phyloP scores from a whole-genome alignment of 2,329 filamentous ascomycete species.

The Xylaria sp. region DNA sequence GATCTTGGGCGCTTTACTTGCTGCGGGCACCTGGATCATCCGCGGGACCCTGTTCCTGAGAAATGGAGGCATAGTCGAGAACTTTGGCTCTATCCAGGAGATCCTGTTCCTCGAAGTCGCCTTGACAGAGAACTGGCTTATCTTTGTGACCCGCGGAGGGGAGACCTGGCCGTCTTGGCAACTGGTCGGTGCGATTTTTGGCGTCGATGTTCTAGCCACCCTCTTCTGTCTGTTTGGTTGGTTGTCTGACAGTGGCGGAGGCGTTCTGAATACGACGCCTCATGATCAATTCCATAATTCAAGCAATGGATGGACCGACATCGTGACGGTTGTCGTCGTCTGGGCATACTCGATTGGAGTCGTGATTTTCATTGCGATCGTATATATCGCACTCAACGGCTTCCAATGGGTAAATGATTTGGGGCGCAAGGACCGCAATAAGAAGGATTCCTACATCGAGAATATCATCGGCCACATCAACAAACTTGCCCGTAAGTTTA shows the following conservation, averaged over 20 bases:
- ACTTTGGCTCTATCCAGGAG: constrained; percentile 78
- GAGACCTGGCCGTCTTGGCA: constrained; percentile 81
- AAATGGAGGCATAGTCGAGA: constrained; percentile 78
- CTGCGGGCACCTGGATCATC: constrained; percentile 76
- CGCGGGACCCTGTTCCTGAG: constrained; percentile 75
- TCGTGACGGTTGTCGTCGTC: constrained; percentile 71
- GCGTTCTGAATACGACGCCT: constrained; percentile 48
- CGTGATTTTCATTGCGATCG: constrained; percentile 71
- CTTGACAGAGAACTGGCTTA: constrained; percentile 81
- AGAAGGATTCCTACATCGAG: constrained; percentile 71
- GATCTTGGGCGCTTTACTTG: constrained; percentile 73
- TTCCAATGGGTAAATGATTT: constrained; percentile 68
- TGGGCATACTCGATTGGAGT: constrained; percentile 75
- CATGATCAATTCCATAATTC: constrained; percentile 49
- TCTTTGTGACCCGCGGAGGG: constrained; percentile 79
- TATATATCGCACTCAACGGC: constrained; percentile 70
- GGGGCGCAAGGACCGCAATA: constrained; percentile 69
- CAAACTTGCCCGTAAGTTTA: constrained; percentile 62
- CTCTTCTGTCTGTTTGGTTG: constrained; percentile 81
- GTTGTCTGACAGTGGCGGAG: constrained; percentile 65
- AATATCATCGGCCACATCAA: constrained; percentile 72
- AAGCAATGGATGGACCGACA: constrained; percentile 55
- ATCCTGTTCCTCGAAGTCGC: constrained; percentile 79
- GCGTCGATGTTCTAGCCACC: constrained; percentile 76
- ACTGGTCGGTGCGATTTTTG: constrained; percentile 74